These are phyloP conservation scores for Penicillium soppii DNA, from an alignment of 495 filamentous ascomycete species.

Conservation along the genomic window DNA sequence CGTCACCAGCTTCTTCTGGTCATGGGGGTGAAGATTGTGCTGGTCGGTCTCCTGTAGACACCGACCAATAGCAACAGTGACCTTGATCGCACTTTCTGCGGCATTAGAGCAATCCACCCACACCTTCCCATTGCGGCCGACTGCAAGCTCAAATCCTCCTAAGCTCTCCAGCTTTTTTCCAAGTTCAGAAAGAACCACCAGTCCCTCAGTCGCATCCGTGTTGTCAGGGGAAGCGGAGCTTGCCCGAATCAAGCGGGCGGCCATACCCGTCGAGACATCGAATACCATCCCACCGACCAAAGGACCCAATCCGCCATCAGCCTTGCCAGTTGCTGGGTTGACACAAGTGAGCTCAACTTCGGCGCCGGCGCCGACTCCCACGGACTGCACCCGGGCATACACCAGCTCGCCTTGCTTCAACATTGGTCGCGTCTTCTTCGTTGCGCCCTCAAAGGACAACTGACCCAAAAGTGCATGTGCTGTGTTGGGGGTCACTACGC, in stretches of 20 bases:
- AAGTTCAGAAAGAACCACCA: conserved; percentile 78
- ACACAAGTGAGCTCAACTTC: conserved; percentile 91
- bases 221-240: conserved; percentile 57
- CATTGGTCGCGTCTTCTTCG: conserved; percentile 85
- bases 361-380: conserved; percentile 71
- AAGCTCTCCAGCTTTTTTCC: conserved; percentile 65
- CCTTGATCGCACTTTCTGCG: conserved; percentile 52
- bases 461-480: conserved; percentile 76
- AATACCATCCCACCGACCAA: conserved; percentile 87
- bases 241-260: conserved; percentile 62
- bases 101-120: conserved; percentile 77
- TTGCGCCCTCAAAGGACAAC: conserved; percentile 86
- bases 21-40: conserved; percentile 60
- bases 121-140: conserved; percentile 89
- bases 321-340: conserved; percentile 79
- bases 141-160: conserved; percentile 84
- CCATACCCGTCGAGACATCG: conserved; percentile 74
- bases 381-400: conserved; percentile 74
- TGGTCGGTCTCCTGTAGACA: conserved; percentile 76
- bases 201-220: conserved; percentile 59
- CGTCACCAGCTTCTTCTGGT: conserved; percentile 78
- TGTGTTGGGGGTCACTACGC: conserved; percentile 66
- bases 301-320: conserved; percentile 85
- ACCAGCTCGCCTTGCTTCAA: conserved; percentile 73
- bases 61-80: conserved; percentile 74